Evolutionary conservation across 2,329 filamentous ascomycete genomes (phyloP).

Genomic region (Aquanectria penicillioides): DNA sequence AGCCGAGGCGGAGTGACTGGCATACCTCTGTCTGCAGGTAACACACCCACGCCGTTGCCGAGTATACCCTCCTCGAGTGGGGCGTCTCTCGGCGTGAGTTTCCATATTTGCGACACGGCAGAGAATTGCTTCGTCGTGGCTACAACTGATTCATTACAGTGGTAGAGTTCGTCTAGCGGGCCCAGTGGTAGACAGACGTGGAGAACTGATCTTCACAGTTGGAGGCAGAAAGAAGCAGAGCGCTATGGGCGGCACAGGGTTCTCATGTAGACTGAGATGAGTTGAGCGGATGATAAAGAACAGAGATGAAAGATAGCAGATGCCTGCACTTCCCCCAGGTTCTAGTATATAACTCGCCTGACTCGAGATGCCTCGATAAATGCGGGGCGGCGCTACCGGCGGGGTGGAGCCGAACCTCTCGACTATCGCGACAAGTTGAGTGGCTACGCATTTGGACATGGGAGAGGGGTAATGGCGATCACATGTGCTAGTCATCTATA

Average conservation of each 20-base stretch:
- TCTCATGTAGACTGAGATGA: background rate
- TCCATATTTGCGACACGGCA: background rate
- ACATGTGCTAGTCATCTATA: too few relatives aligned
- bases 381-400: constrained; percentile 30
- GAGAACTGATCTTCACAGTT: background rate
- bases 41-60: constrained; percentile 34
- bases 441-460: background rate
- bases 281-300: background rate
- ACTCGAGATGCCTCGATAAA: background rate
- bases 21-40: constrained; percentile 32
- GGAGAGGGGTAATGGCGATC: too few relatives aligned
- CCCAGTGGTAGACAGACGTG: background rate
- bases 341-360: background rate
- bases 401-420: constrained; percentile 11
- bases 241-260: background rate
- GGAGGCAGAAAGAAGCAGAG: background rate
- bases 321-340: background rate
- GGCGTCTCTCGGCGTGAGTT: background rate
- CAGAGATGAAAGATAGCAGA: background rate
- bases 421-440: background rate
- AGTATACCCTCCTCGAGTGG: constrained; percentile 26
- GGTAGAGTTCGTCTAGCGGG: background rate
- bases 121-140: background rate
- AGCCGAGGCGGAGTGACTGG: background rate
- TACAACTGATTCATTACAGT: background rate